Conservation (phyloP, 345 rosid genomes). For the Heritiera littoralis region DNA sequence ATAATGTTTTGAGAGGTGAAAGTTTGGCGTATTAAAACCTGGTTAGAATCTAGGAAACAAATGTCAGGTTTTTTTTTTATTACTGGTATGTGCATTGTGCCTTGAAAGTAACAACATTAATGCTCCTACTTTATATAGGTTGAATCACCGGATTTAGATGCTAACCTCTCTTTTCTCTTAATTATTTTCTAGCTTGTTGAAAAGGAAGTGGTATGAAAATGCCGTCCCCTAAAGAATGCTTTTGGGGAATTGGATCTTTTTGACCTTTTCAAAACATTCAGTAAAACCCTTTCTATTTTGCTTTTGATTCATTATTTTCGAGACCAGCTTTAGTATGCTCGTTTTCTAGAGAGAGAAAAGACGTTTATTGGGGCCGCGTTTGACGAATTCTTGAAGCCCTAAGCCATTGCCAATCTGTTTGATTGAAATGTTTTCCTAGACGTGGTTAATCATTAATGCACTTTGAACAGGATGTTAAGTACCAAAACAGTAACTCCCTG, state of each 20-base stretch:
- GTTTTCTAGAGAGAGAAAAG: conserved; percentile 11
- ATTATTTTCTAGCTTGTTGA: not conserved
- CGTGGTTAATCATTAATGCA: not conserved
- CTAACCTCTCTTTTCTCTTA: not conserved
- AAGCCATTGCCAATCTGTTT: not conserved
- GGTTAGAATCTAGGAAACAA: conserved; percentile 39
- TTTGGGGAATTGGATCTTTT: conserved; percentile 55
- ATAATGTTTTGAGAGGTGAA: not conserved
- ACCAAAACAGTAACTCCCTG: not conserved
- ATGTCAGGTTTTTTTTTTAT: not conserved
- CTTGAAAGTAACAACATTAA: not conserved
- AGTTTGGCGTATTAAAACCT: not conserved
- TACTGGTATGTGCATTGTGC: not conserved
- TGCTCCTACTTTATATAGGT: not conserved
- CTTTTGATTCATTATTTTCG: conserved; percentile 29
- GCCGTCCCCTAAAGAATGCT: conserved; percentile 39
- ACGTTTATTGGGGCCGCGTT: conserved; percentile 23
- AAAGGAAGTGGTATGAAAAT: conserved; percentile 23
- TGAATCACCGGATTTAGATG: not conserved
- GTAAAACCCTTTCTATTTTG: conserved; percentile 32
- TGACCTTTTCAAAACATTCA: conserved; percentile 48
- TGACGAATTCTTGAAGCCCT: conserved; percentile 19
- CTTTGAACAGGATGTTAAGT: not conserved
- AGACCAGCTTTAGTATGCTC: conserved; percentile 14
- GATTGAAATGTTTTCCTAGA: not conserved